Conservation (phyloP, 2,329 filamentous ascomycete species). For the Fusarium nanum region DNA sequence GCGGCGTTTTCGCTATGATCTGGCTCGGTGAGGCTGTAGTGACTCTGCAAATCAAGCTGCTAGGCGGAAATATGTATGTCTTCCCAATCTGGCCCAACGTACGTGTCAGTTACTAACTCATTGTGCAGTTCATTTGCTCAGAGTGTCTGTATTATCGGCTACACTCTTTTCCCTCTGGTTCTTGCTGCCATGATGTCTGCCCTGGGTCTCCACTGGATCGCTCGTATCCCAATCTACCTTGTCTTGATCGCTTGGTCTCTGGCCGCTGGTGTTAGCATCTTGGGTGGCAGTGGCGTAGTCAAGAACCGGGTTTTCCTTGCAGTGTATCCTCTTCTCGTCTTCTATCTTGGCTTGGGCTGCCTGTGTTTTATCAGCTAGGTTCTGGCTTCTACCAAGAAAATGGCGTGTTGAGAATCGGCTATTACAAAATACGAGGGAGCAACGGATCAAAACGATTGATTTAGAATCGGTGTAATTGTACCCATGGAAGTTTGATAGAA, state of each 20-base stretch:
- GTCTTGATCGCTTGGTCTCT: constrained; percentile 92
- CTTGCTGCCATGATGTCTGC: constrained; percentile 92
- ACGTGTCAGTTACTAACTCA: constrained; percentile 36
- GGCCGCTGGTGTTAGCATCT: constrained; percentile 93
- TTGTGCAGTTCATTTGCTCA: constrained; percentile 89
- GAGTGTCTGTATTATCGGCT: constrained; percentile 97
- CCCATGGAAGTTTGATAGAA: constrained; percentile 25
- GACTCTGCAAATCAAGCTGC: constrained; percentile 95
- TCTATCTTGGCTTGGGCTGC: constrained; percentile 92
- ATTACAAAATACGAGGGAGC: constrained; percentile 2
- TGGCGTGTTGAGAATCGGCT: neutral
- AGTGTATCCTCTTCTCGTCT: constrained; percentile 94
- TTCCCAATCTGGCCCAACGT: neutral
- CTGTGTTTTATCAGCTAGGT: constrained; percentile 94
- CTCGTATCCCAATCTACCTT: constrained; percentile 89
- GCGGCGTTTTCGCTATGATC: constrained; percentile 94
- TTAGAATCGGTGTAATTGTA: constrained; percentile 35
- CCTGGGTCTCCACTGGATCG: constrained; percentile 79
- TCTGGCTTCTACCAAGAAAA: neutral
- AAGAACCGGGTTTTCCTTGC: constrained; percentile 94
- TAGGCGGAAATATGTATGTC: constrained; percentile 96
- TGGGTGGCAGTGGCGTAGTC: constrained; percentile 94
- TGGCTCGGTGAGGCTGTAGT: constrained; percentile 98
- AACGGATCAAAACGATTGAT: constrained; percentile 20
- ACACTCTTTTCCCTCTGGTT: constrained; percentile 96